Base-by-base conservation (phyloP, 2,329 filamentous ascomycete genomes). In the Ceratocystis eucalypticola region DNA sequence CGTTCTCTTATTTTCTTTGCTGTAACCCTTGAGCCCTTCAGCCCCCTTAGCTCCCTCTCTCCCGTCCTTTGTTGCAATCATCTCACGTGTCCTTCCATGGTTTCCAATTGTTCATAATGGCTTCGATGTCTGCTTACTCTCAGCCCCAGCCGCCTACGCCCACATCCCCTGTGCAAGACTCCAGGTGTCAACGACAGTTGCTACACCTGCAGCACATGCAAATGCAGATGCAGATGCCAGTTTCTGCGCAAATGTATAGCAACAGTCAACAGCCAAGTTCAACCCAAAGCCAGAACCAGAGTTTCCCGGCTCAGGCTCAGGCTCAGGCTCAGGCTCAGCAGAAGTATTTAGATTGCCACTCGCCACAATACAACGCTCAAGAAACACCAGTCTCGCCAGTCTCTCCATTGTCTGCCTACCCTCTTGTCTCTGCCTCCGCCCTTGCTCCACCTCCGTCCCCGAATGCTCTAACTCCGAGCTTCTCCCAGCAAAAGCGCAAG, bases 401-500 rank as follows among this genome's bases (percentile, higher is more conserved):
- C 48, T 57, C 20, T 25, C 33, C 46, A 30, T n/a, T 62, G 30
- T 28, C 59, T 55, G 33, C 66, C 46, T 61, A 45, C 65, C 62
- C 67, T 65, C 57, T 61, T 62, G 68, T n/a, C 22, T 44, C 30
- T 7, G 45, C 30, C 10, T 61, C 65, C 17, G n/a, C 5, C 1
- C 12, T 25, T 10, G 10, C 66, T 45, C 12, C 50, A 15, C 20
- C 41, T n/a, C 41, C 44, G n/a, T 37, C 33, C 33, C 33, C 33
- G 33, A 37, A 12, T 37, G 33, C 33, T 37, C 10, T 10, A 37
- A 37, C 33, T 37, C 37, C 37, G 37, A 41, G 37, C 10, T 41
- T 50, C 62, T 12, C 55, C 53, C 22, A 53, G 37, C 67, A 77
- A 72, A 87, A 87, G 76, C 77, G 84, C 71, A 87, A 86, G 75